These are phyloP conservation scores for Halophytophthora polymorphica DNA, from an alignment of 352 stramenopile genomes.

Conservation along the genomic window DNA sequence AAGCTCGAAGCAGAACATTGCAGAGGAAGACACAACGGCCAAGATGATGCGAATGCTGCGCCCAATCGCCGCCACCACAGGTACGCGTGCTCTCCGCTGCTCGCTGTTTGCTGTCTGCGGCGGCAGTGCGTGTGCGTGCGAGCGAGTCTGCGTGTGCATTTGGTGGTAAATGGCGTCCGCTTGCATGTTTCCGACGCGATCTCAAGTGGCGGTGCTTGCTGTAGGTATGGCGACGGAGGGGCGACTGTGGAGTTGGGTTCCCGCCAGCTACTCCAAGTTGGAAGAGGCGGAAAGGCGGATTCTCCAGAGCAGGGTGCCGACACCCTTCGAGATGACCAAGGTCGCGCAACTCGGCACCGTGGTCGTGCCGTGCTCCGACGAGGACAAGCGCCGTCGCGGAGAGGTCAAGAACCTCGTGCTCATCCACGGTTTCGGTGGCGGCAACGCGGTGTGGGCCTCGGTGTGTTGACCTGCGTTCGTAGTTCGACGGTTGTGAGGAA, in stretches of 20 bases:
- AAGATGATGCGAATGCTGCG: conserved; percentile 32
- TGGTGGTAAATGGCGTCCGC: neutral
- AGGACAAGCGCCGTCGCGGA: conserved; percentile 32
- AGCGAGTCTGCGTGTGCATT: neutral
- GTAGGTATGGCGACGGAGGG: conserved; percentile 58
- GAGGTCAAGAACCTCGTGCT: conserved; percentile 69
- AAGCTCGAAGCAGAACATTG: neutral
- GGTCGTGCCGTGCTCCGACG: conserved; percentile 69
- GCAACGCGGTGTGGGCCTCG: conserved; percentile 82
- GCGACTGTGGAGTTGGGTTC: conserved; percentile 69
- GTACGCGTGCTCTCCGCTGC: conserved; percentile 5
- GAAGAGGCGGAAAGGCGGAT: conserved; percentile 65
- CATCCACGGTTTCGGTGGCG: conserved; percentile 76
- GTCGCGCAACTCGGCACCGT: conserved; percentile 76
- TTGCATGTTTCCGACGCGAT: conserved; percentile 5
- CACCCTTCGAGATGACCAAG: conserved; percentile 76
- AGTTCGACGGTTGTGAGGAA: no score
- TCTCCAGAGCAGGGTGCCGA: conserved; percentile 37
- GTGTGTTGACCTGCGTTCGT: conserved; percentile 25
- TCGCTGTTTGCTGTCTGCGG: no score
- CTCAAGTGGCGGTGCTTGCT: conserved; percentile 44
- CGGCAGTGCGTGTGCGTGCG: neutral
- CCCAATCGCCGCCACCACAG: conserved; percentile 29
- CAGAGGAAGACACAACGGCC: neutral
- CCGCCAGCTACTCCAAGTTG: conserved; percentile 63